These are phyloP conservation scores for Trichoderma polysporum DNA, from an alignment of 2,329 filamentous ascomycete genomes.

Conservation along the genomic window DNA sequence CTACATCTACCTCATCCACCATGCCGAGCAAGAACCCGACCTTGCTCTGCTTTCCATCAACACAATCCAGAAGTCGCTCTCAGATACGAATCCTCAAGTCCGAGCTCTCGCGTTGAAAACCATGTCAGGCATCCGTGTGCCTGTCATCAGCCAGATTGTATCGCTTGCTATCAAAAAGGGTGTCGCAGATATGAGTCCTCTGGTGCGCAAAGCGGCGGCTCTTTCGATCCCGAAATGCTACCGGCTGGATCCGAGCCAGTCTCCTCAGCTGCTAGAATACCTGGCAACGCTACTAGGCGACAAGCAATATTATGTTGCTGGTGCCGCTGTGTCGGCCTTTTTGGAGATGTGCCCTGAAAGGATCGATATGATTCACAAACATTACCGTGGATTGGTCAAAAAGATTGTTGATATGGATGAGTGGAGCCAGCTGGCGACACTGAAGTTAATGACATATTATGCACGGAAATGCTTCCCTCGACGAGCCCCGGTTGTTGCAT, in stretches of 20 bases:
- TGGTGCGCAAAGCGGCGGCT: constrained; percentile 89
- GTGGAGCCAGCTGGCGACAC: constrained; percentile 86
- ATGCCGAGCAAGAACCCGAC: constrained; percentile 95
- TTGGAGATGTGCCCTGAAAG: constrained; percentile 85
- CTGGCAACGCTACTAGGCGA: constrained; percentile 77
- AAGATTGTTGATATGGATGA: constrained; percentile 99
- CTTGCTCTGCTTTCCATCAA: constrained; percentile 96
- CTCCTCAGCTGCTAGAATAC: constrained; percentile 83
- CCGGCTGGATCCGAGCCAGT: constrained; percentile 78
- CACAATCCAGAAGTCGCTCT: constrained; percentile 96
- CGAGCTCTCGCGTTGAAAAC: constrained; percentile 90
- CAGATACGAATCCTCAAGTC: constrained; percentile 85
- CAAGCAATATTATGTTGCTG: constrained; percentile 94
- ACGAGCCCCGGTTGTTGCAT: constrained; percentile 54
- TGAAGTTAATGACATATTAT: constrained; percentile 81
- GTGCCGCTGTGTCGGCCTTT: constrained; percentile 86
- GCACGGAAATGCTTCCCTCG: constrained; percentile 83
- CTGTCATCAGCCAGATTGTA: constrained; percentile 96
- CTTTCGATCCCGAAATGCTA: constrained; percentile 96
- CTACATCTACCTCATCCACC: constrained; percentile 95
- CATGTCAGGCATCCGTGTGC: constrained; percentile 96
- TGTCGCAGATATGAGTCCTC: constrained; percentile 87
- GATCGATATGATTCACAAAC: constrained; percentile 84
- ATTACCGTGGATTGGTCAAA: constrained; percentile 80
- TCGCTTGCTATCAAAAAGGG: constrained; percentile 94